A percentile compares a stretch with the other conserved stretches of the same genome.
These are phyloP conservation scores for Globisporangium solare DNA, from an alignment of 352 stramenopile species.

Conservation along the genomic window DNA sequence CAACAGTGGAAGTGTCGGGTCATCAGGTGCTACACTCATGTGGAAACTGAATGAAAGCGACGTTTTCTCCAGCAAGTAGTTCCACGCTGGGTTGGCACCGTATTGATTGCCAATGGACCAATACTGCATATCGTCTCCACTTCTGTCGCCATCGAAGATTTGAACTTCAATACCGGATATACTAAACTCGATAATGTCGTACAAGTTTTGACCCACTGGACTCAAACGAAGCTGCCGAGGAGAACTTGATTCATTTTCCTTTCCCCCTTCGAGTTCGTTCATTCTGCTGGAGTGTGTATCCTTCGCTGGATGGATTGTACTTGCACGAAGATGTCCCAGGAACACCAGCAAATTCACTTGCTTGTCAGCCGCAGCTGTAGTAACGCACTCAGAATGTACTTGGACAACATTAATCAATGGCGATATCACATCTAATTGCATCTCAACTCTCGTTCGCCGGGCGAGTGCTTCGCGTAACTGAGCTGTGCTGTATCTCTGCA, in stretches of 20 bases:
- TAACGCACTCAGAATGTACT: constrained; percentile 25
- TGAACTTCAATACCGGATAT: constrained; percentile 79
- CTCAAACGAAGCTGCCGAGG: constrained; percentile 13
- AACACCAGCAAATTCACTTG: constrained; percentile 66
- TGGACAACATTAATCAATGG: constrained; percentile 73
- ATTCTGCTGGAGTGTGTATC: constrained; percentile 11
- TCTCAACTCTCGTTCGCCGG: constrained; percentile 62
- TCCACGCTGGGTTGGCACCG: constrained; percentile 23
- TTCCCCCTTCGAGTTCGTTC: not conserved
- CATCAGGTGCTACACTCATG: constrained; percentile 72
- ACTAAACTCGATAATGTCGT: constrained; percentile 73
- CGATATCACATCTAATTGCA: constrained; percentile 77
- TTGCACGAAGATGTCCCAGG: constrained; percentile 66
- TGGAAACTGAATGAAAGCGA: constrained; percentile 68
- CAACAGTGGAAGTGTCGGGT: constrained; percentile 70
- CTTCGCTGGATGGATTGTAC: constrained; percentile 38
- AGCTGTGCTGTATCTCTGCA: constrained; percentile 72
- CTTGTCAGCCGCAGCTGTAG: constrained; percentile 13
- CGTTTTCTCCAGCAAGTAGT: constrained; percentile 72
- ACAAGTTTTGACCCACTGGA: constrained; percentile 42
- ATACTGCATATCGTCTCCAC: constrained; percentile 7
- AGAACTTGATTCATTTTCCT: constrained; percentile 1
- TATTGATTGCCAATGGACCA: constrained; percentile 13
- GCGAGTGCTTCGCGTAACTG: constrained; percentile 68
- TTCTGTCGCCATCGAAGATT: constrained; percentile 28